A percentile compares a stretch with the other conserved stretches of the same genome.
These are phyloP conservation scores for Hanseniaspora singularis DNA, from an alignment of 805 yeast species.

Conservation along the genomic window DNA sequence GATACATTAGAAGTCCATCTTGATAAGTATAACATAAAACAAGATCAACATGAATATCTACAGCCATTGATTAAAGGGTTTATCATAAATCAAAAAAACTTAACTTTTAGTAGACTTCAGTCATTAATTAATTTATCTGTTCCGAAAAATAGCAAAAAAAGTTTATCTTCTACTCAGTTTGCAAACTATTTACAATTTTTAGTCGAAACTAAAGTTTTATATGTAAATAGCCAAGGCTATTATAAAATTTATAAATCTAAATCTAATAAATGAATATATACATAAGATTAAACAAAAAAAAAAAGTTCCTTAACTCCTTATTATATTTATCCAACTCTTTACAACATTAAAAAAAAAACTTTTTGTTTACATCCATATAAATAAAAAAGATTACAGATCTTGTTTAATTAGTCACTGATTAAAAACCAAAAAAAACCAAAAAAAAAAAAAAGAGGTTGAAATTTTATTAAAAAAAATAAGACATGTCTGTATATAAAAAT, in stretches of 20 bases:
- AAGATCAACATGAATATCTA: background rate
- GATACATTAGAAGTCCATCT: too few species aligned
- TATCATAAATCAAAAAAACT: slow-evolving; percentile 3
- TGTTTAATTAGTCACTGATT: too few species aligned
- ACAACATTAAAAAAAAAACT: too few species aligned
- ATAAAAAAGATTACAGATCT: too few species aligned
- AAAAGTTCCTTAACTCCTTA: too few species aligned
- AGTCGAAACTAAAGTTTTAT: slow-evolving; percentile 20
- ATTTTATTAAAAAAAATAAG: too few species aligned
- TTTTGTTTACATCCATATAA: too few species aligned
- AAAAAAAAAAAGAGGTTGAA: too few species aligned
- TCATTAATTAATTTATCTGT: background rate
- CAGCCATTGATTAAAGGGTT: slow-evolving; percentile 1
- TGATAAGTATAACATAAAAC: slow-evolving; percentile 6
- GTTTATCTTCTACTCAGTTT: background rate
- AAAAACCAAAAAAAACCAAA: too few species aligned
- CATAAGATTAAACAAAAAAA: background rate
- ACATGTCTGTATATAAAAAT: background rate
- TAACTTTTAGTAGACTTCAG: background rate
- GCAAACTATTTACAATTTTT: slow-evolving; percentile 14
- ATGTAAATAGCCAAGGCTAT: slow-evolving; percentile 17
- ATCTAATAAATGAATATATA: too few species aligned
- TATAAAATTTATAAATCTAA: too few species aligned
- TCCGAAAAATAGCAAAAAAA: background rate
- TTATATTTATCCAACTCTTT: too few species aligned